Base-by-base conservation (phyloP, 1,284 basidiomycete genomes). In the Paramarasmius palmivorus region DNA sequence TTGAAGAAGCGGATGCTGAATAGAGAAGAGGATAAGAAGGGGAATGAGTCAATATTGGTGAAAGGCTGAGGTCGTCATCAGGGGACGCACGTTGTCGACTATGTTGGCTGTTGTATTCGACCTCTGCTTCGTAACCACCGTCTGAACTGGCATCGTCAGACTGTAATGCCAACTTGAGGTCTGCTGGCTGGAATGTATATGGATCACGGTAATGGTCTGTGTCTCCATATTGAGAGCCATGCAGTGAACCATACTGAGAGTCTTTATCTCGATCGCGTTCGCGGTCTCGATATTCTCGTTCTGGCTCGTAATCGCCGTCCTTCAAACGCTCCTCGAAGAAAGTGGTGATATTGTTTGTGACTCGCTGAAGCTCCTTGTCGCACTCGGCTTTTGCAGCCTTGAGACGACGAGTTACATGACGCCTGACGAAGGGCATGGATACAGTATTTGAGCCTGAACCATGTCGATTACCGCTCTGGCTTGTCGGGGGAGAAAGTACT, bases 331-430 rank as follows among this genome's bases (percentile, higher is more conserved):
- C 88, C 72, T 99, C 96, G 61, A 98, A 97, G 73, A 93, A 98
- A 26, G 84, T 73, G 57, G 95, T 96, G 76, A 99, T 95, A 55
- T 88, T 92, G 67, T 92, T 88, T 51, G 96, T 92, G 64, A 98
- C 92, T 63, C 92, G 88, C 65, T 89, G 86, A 10, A 99, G 82
- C 66, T 97, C 94, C 73, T 91, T 91, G 81, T 99, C 95, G 76
- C 96, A 99, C 61, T 92, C 90, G 52, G 90, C 86, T 77, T 99
- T 99, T 55, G 96, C 95, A 1, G 89, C 89, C 70, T 90, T 91
- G 68, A 98, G 86, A 52, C 96, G 89, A 62, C 94, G 86, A 45
- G 92, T 93, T 64, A 98, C 93, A 75, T 98, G 95, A 55, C 93
- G 85, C 53, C 92, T 82, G 57, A 98, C 95, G 63, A 95, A 96